Percentiles rank a stretch among this genome's conserved stretches.
phyloP scores from a whole-genome alignment of 108 stramenopile species.

The Discostella pseudostelligera region DNA sequence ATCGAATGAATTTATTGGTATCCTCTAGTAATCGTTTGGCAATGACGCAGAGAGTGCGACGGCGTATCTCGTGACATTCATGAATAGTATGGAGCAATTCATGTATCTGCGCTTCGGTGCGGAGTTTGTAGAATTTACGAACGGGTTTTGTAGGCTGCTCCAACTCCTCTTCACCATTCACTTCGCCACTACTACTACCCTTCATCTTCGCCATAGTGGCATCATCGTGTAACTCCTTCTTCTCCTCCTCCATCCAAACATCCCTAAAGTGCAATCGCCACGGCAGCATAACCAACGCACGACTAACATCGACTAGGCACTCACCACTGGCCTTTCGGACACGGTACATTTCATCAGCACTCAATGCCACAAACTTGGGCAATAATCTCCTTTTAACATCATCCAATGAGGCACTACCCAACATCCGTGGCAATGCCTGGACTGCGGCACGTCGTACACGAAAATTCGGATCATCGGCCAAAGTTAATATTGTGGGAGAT shows the following conservation, averaged over 20 bases:
- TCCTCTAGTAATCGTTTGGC: slow-evolving; percentile 71
- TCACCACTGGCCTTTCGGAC: slow-evolving; percentile 86
- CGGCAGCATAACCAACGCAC: slow-evolving; percentile 61
- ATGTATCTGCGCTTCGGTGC: slow-evolving; percentile 26
- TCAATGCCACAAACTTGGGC: slow-evolving; percentile 88
- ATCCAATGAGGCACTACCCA: slow-evolving; percentile 82
- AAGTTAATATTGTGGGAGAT: slow-evolving; percentile 78
- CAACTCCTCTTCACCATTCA: neutral
- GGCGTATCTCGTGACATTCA: slow-evolving; percentile 59
- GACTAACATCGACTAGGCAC: slow-evolving; percentile 80
- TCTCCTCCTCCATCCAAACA: slow-evolving; percentile 30
- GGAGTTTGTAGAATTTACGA: slow-evolving; percentile 26
- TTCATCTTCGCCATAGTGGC: too few relatives aligned
- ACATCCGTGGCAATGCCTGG: slow-evolving; percentile 88
- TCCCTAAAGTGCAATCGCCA: slow-evolving; percentile 41
- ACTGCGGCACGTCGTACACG: slow-evolving; percentile 91
- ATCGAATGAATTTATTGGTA: slow-evolving; percentile 70
- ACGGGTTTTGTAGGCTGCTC: slow-evolving; percentile 6
- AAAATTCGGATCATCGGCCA: slow-evolving; percentile 92
- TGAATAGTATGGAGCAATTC: slow-evolving; percentile 19
- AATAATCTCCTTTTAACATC: slow-evolving; percentile 74
- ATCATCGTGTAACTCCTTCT: neutral
- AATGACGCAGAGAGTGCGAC: slow-evolving; percentile 65
- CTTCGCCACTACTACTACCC: neutral
- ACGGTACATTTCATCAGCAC: slow-evolving; percentile 91